Evolutionary conservation across 352 stramenopile genomes (phyloP), one percentile per base, ranked within the genome.

Genomic region (Globisporangium canariense): DNA sequence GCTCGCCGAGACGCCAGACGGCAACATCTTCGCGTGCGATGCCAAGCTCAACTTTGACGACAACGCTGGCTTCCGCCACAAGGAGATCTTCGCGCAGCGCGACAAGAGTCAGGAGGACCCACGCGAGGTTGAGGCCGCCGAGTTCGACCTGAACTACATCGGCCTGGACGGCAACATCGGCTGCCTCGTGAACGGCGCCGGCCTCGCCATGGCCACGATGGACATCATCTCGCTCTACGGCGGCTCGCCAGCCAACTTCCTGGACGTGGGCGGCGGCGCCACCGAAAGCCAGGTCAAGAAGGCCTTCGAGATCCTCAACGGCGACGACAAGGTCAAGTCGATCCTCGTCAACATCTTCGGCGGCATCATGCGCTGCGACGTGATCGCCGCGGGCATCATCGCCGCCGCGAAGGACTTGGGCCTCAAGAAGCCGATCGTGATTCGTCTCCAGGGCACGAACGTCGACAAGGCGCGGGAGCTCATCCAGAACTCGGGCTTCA

Each of bases 311-410:
- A 90, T 93, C 58, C 68, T 93, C 46, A 88, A 94, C 68, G 62
- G 77, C 45, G 97, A 99, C 79, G 69, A 88, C 41, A 93, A 98
- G 58, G 97, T 99, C 73, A 96, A 99, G 79, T 96, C 94, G 49
- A 98, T 99, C 68, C 80, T 99, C 18, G 96, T 99, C 53, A 99
- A 99, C 81, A 99, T 99, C 66, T 99, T 99, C 74, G 97, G 97
- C 57, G 97, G 97, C 54, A 99, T 99, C 81, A 99, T 99, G 97
- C 86, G 95, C 62, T 99, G 97, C 74, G 96, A 99, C 76, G 90
- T 98, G 30, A 98, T 99, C 67, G 92, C 92, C 10, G 86, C 87
- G 18, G 97, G 97, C 58, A 98, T 99, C 62, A 96, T 99, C 60
- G 95, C 96, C 59, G 97, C 96, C 52, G 95, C 90, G 59, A 97